These are phyloP conservation scores for Coniochaeta sp. DNA, from an alignment of 2,329 filamentous ascomycete genomes.

Conservation along the genomic window DNA sequence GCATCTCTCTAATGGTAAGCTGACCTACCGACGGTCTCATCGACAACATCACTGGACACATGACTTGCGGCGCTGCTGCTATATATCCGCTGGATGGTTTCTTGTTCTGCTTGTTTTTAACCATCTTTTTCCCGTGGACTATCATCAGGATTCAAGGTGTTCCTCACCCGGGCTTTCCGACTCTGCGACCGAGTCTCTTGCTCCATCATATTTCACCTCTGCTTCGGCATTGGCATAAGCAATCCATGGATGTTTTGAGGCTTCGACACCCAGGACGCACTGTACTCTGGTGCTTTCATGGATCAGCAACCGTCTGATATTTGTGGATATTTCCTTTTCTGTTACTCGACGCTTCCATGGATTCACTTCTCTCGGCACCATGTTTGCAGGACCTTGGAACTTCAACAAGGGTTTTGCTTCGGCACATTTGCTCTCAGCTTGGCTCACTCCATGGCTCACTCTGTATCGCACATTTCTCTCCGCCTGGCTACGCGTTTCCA, in stretches of 20 bases:
- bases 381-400: no score
- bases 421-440: not conserved
- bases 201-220: not conserved
- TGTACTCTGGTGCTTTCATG: not conserved
- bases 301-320: not conserved
- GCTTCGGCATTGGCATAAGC: not conserved
- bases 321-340: not conserved
- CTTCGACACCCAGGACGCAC: not conserved
- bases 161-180: not conserved
- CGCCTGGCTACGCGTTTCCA: no score
- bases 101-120: not conserved
- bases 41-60: not conserved
- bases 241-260: not conserved
- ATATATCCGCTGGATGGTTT: not conserved
- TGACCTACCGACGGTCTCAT: not conserved
- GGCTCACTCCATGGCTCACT: not conserved
- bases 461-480: not conserved
- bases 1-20: not conserved
- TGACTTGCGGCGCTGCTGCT: not conserved
- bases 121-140: not conserved
- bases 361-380: not conserved
- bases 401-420: not conserved
- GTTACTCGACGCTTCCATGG: not conserved
- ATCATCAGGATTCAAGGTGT: not conserved
- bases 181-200: not conserved